Evolutionary conservation across 2,329 filamentous ascomycete species (phyloP).

Genomic region (Aureobasidium sp.): DNA sequence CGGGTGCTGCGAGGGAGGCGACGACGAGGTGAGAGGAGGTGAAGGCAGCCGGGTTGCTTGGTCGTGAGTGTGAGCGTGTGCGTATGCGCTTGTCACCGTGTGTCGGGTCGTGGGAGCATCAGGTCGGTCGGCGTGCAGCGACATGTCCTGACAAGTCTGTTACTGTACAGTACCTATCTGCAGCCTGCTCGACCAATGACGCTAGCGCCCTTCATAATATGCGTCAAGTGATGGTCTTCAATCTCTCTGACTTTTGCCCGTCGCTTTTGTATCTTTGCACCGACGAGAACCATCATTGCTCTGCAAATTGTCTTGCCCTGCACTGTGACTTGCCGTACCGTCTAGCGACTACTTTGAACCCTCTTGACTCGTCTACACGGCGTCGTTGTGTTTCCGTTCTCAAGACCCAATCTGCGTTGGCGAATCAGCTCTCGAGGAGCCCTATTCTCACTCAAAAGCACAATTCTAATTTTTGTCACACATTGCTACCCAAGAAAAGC

Average conservation of each 20-base stretch:
- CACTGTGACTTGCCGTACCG: neutral
- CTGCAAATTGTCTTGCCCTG: neutral
- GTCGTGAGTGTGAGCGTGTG: neutral
- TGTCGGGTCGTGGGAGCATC: neutral
- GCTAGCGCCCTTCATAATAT: constrained; percentile 13
- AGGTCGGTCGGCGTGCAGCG: constrained; percentile 3
- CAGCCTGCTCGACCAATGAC: constrained; percentile 3
- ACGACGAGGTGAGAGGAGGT: neutral
- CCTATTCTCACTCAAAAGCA: neutral
- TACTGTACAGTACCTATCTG: neutral
- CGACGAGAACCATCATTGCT: neutral
- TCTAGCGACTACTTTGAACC: neutral
- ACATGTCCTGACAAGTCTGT: constrained; percentile 4
- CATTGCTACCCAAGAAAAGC: neutral
- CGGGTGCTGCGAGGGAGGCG: too few relatives aligned
- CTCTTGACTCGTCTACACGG: neutral
- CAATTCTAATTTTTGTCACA: neutral
- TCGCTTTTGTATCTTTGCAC: neutral
- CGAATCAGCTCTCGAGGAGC: constrained; percentile 1
- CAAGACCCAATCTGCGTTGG: neutral
- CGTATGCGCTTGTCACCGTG: too few relatives aligned
- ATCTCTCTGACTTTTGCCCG: neutral
- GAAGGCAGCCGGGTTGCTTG: neutral
- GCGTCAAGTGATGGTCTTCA: neutral
- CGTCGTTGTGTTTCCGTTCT: constrained; percentile 8